Base-by-base conservation (phyloP, 2,329 filamentous ascomycete species). In the Alternaria rosae region DNA sequence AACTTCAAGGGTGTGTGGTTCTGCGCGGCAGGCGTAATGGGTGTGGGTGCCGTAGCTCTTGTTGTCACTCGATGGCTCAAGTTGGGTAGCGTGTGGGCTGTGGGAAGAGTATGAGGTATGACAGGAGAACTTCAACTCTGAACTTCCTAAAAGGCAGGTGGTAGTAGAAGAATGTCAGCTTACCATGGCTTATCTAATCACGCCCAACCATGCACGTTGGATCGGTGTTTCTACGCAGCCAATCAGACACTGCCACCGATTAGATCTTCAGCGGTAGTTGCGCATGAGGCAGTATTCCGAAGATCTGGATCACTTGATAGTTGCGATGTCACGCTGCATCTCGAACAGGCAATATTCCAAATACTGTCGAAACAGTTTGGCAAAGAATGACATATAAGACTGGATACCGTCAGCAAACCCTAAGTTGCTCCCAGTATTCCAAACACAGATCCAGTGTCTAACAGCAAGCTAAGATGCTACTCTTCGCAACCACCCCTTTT, bases 1-100 rank as follows among this genome's bases (percentile, higher is more conserved):
- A 65, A 70, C 25, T 70, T 68, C 45, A 54, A 57, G 15, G 66
- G 65, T 3, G 62, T 70, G 1, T 70, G 66, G 17, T 82, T 80
- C 76, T 65, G 78, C 4, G 82, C 76, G 57, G 78, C 78, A 2
- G 80, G 78, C 3, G 48, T 70, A n/a, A 59, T 70, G 65, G 59
- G 56, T n/a, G 62, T 21, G 4, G 69, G 72, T 5, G 42, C 59
- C 10, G 35, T 59, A 20, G 65, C 63, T 17, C 59, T 71, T 25
- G 53, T 70, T 12, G 55, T 38, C 5, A 69, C 65, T 2, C 57
- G 67, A 41, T 63, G 67, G 67, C 45, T 69, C 53, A 69, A 67
- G 47, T 61, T 67, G 2, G 65, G 63, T 15, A 61, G 60, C 8
- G 26, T 58, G 11, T 62, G 45, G 17, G 41, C 58, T 10, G 12